phyloP scores from a whole-genome alignment of 2,329 filamentous ascomycete genomes.

The Whalleya microplaca region DNA sequence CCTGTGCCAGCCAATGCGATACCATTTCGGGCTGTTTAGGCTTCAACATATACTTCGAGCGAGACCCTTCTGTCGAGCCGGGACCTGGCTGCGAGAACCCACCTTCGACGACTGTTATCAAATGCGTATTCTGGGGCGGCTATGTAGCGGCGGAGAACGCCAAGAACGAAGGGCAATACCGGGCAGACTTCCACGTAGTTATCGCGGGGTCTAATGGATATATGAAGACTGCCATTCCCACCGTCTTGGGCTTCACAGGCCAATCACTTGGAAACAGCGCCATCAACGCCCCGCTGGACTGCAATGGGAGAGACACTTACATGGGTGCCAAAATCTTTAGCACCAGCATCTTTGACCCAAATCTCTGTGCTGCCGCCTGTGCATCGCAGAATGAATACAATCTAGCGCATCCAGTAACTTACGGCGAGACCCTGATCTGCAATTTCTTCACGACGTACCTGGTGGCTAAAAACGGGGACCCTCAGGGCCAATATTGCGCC shows the following conservation, averaged over 20 bases:
- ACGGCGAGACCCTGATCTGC: constrained; percentile 32
- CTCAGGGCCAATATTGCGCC: constrained; percentile 43
- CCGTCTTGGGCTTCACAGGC: constrained; percentile 29
- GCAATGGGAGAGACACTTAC: constrained; percentile 32
- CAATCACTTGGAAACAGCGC: constrained; percentile 30
- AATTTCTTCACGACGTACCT: constrained; percentile 45
- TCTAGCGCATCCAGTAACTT: constrained; percentile 24
- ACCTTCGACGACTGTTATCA: constrained; percentile 31
- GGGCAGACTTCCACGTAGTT: constrained; percentile 38
- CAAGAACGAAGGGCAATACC: constrained; percentile 26
- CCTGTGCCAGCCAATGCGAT: constrained; percentile 31
- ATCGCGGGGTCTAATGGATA: constrained; percentile 49
- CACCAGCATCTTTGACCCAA: constrained; percentile 31
- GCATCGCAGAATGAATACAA: constrained; percentile 35
- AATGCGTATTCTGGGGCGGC: constrained; percentile 37
- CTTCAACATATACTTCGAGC: constrained; percentile 38
- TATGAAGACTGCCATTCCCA: constrained; percentile 25
- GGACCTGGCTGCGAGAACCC: constrained; percentile 25
- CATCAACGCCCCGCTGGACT: constrained; percentile 35
- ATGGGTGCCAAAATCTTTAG: constrained; percentile 38
- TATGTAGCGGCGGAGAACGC: constrained; percentile 28
- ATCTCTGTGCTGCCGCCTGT: constrained; percentile 36
- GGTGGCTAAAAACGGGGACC: constrained; percentile 40
- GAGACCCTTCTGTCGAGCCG: constrained; percentile 32
- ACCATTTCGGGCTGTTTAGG: constrained; percentile 28